A percentile compares a stretch with the other conserved stretches of the same genome.
phyloP scores from a whole-genome alignment of 805 yeast genomes.

The Candida nanaspora region DNA sequence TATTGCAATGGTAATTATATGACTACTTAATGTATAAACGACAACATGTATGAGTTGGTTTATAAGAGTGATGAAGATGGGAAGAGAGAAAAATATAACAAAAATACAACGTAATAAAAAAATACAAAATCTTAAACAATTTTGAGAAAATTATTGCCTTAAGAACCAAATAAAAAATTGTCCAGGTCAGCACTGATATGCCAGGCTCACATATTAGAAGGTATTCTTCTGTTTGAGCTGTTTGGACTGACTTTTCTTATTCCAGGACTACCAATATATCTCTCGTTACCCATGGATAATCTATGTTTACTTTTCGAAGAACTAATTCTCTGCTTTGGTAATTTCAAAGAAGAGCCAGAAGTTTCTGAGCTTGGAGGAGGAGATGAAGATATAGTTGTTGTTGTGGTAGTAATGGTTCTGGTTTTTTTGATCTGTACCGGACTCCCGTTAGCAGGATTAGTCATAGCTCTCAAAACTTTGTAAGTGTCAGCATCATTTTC shows the following conservation, averaged over 20 bases:
- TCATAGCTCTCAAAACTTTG: slow-evolving; percentile 31
- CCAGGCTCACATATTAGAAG: slow-evolving; percentile 12
- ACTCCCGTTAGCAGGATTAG: slow-evolving; percentile 24
- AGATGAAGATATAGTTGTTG: slow-evolving; percentile 29
- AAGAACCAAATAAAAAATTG: too few species aligned
- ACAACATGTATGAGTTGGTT: too few species aligned
- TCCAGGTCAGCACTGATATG: too few species aligned
- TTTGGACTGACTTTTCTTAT: slow-evolving; percentile 21
- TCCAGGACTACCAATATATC: slow-evolving; percentile 27
- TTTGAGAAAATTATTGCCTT: too few species aligned
- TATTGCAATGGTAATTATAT: too few species aligned
- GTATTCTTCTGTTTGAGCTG: slow-evolving; percentile 20
- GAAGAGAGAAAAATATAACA: too few species aligned
- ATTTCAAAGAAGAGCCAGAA: slow-evolving; percentile 11
- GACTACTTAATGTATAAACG: too few species aligned
- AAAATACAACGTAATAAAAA: too few species aligned
- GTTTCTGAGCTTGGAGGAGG: slow-evolving; percentile 15
- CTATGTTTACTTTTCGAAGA: slow-evolving; percentile 16
- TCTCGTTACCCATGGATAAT: slow-evolving; percentile 19
- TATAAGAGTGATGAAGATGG: too few species aligned
- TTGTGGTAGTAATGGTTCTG: slow-evolving; percentile 43
- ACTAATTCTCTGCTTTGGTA: slow-evolving; percentile 23
- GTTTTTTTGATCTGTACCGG: slow-evolving; percentile 33
- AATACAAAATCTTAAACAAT: too few species aligned
- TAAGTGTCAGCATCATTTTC: slow-evolving; percentile 20